Evolutionary conservation across 2,329 filamentous ascomycete genomes (phyloP), one percentile per base, ranked within the genome.

Genomic region (Pyricularia sp.): DNA sequence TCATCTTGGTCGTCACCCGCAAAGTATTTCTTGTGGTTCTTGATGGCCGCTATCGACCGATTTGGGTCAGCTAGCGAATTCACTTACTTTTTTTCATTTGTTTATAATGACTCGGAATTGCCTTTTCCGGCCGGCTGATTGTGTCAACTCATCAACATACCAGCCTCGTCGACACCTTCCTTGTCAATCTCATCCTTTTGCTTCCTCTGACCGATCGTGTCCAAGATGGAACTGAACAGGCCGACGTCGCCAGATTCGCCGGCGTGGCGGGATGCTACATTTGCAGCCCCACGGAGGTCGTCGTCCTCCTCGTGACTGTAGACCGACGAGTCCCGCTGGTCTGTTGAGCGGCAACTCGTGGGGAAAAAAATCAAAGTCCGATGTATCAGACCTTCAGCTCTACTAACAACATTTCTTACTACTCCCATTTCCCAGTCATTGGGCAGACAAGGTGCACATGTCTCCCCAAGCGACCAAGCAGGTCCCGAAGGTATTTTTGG

Each of bases 11-110:
- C 77, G 26, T 83, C 81, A 67, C 78, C 78, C 42, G 85, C 86
- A 76, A 93, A 97, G 75, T 90, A 87, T 70, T 90, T 85, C 80
- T 93, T 85, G 81, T 97, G 93, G 72, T 91, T 87, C 73, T 86
- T 83, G 26, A 94, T 86, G 23, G 91, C 90, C 70, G 92, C 86
- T 86, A 73, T 31, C 25, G 28, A 7, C 20, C 42, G 20, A 50
- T 50, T 50, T n/a, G 42, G 14, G 42, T 50, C 42, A 50, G 42
- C 42, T 20, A 20, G 42, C 20, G 42, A 50, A 50, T 7, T 6
- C 7, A 50, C 42, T 50, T n/a, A 50, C 20, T 50, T n/a, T 20
- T n/a, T n/a, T 42, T 42, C 4, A 6, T n/a, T 50, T n/a, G 20
- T n/a, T 20, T 50, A 20, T 50, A n/a, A 20, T 50, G 20, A 50